phyloP scores from a whole-genome alignment of 257 asterid genomes.

The Leonotis leonurus region DNA sequence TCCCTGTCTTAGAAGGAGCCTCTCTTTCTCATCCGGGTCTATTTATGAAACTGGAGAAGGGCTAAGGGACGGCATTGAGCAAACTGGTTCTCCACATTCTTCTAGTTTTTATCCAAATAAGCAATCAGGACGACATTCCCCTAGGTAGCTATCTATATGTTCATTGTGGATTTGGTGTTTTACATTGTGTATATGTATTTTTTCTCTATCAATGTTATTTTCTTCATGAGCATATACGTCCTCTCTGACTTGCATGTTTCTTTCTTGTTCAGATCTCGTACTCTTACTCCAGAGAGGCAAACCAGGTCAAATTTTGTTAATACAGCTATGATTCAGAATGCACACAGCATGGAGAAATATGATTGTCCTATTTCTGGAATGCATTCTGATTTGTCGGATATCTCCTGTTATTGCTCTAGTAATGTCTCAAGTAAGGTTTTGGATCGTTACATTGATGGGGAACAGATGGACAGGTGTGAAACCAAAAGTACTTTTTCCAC shows the following conservation, averaged over 20 bases:
- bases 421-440: constrained; percentile 66
- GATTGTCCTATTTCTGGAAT: constrained; percentile 28
- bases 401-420: constrained; percentile 70
- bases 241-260: background rate
- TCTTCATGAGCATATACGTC: background rate
- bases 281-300: constrained; percentile 80
- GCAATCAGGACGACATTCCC: constrained; percentile 42
- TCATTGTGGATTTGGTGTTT: background rate
- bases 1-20: constrained; percentile 79
- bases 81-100: constrained; percentile 52
- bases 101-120: constrained; percentile 38
- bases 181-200: too few relatives aligned
- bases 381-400: constrained; percentile 62
- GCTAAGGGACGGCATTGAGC: constrained; percentile 30
- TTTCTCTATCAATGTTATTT: background rate
- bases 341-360: constrained; percentile 36
- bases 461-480: constrained; percentile 45
- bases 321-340: constrained; percentile 27
- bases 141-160: constrained; percentile 45
- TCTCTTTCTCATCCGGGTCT: constrained; percentile 77
- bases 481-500: constrained; percentile 25
- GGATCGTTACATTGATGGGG: constrained; percentile 94
- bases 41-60: constrained; percentile 39
- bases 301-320: constrained; percentile 32
- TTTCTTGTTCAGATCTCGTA: constrained; percentile 38